Percentiles rank a stretch among this genome's conserved stretches.
These are phyloP conservation scores for Bassia scoparia DNA, from an alignment of 148 eudicot species.

Conservation along the genomic window DNA sequence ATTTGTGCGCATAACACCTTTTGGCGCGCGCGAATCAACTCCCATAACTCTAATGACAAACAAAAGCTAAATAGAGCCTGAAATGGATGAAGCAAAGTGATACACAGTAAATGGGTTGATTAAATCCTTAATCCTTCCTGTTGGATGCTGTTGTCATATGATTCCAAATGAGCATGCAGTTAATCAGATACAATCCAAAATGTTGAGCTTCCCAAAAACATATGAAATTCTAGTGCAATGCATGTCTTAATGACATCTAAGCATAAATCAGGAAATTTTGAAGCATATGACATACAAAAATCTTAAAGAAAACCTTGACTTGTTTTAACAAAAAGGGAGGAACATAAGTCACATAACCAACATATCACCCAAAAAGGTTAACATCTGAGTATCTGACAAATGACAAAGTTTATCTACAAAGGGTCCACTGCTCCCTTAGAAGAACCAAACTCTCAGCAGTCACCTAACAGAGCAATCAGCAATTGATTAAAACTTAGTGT, in stretches of 20 bases:
- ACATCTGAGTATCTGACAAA: conserved; percentile 12
- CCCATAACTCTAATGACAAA: no score
- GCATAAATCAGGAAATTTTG: conserved; percentile 8
- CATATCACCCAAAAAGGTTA: not conserved
- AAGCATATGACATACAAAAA: conserved; percentile 6
- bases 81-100: not conserved
- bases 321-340: conserved; percentile 8
- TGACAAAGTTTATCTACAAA: conserved; percentile 1
- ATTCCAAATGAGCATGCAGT: not conserved
- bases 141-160: conserved; percentile 17
- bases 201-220: conserved; percentile 4
- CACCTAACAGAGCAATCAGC: conserved; percentile 21
- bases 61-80: not conserved
- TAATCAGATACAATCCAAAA: not conserved
- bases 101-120: not conserved
- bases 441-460: conserved; percentile 15
- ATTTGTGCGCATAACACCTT: no score
- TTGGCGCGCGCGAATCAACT: no score
- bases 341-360: conserved; percentile 15
- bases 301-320: conserved; percentile 6
- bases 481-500: conserved; percentile 1
- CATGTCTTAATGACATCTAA: not conserved
- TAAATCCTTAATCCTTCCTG: not conserved
- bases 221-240: conserved; percentile 12
- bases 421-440: conserved; percentile 4